phyloP scores from a whole-genome alignment of 2,329 filamentous ascomycete species.

The Endothia cerciana region DNA sequence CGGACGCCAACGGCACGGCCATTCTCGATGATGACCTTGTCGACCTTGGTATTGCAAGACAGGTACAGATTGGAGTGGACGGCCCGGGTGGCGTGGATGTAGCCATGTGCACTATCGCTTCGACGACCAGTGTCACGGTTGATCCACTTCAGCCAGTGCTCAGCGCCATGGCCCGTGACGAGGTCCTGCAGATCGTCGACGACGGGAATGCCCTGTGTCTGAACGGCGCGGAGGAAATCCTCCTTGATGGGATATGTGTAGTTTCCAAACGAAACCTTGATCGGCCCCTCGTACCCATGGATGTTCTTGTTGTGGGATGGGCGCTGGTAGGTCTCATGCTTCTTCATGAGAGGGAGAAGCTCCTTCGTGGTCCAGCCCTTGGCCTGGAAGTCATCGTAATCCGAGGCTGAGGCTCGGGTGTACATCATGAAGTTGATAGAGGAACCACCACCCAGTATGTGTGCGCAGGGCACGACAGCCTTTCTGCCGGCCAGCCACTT shows the following conservation, averaged over 20 bases:
- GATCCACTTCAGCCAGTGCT: constrained; percentile 88
- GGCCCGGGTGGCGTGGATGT: constrained; percentile 75
- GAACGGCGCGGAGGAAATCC: constrained; percentile 74
- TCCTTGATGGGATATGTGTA: constrained; percentile 83
- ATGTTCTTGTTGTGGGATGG: constrained; percentile 67
- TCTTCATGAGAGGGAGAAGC: constrained; percentile 75
- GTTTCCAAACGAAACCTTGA: constrained; percentile 82
- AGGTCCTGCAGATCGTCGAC: constrained; percentile 80
- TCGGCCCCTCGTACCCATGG: constrained; percentile 79
- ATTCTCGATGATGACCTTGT: constrained; percentile 75
- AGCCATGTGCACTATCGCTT: constrained; percentile 77
- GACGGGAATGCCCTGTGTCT: constrained; percentile 74
- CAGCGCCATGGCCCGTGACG: constrained; percentile 69
- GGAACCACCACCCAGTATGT: constrained; percentile 72
- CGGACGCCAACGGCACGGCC: constrained; percentile 73
- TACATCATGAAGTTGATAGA: constrained; percentile 85
- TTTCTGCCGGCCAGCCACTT: constrained; percentile 72
- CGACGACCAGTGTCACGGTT: constrained; percentile 74
- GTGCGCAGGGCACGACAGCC: constrained; percentile 75
- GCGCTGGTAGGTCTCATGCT: constrained; percentile 78
- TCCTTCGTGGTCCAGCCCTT: constrained; percentile 81
- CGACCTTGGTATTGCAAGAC: constrained; percentile 75
- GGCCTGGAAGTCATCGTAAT: constrained; percentile 79
- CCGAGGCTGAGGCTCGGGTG: constrained; percentile 70
- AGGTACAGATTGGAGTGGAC: constrained; percentile 73